Evolutionary conservation across 768 basidiomycete species (phyloP), one percentile per base, ranked within the genome.

Genomic region (Podaxis carcinomalis): DNA sequence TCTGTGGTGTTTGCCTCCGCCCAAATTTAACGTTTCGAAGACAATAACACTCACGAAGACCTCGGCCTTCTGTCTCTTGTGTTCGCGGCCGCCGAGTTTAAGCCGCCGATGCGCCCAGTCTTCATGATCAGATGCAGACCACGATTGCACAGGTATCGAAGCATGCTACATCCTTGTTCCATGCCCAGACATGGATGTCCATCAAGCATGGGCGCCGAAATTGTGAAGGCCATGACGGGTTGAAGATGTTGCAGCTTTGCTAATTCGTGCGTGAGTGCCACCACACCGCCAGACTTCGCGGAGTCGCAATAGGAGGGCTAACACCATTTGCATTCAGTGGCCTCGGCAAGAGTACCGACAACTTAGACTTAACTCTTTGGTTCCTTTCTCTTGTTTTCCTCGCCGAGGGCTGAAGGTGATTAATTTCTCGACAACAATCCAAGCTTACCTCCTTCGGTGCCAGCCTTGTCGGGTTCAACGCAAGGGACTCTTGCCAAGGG

Each of bases 51-150:
- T 67, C 68, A 92, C 91, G 70, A 84, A 93, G 59, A 92, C 81
- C 72, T 92, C 87, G 4, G 88, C 85, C 72, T 87, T 87, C 76
- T 82, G 86, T 68, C 87, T 78, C 70, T 87, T 86, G 57, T 77
- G 72, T 51, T 75, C 80, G 68, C 78, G 80, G 56, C 71, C 72
- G 59, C 67, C 56, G 23, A 36, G 46, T n/a, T 39, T 59, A 21
- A 59, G 27, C n/a, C 52, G 62, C 46, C 67, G 63, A 23, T 65
- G 66, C 21, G 63, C 60, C 61, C 57, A 62, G 10, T 62, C 62
- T 9, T 66, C 62, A 13, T 62, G 56, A 42, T 64, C 53, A 14
- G 63, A 61, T 4, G 59, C 58, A 16, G 50, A 19, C 47, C 25
- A 32, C 14, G 21, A 23, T 28, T 58, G 46, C 10, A 23, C 35